Evolutionary conservation across 2,329 filamentous ascomycete species (phyloP).

Genomic region (Aspergillus awamori): DNA sequence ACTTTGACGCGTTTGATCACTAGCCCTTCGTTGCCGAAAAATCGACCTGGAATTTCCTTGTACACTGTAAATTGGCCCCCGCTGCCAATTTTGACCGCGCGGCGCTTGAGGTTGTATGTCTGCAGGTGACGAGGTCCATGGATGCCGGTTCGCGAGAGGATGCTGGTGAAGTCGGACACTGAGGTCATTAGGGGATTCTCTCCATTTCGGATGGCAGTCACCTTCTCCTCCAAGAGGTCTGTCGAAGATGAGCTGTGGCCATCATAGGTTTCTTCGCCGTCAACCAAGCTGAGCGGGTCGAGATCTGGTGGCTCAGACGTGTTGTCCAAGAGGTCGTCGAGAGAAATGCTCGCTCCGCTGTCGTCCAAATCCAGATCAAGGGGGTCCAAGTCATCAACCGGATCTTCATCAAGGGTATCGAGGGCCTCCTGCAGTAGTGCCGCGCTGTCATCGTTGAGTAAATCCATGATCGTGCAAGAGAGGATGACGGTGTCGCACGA

Average conservation of each 20-base stretch:
- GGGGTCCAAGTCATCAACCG: background rate
- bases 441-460: background rate
- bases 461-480: background rate
- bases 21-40: conserved; percentile 23
- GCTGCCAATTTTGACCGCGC: conserved; percentile 29
- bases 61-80: conserved; percentile 34
- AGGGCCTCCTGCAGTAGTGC: background rate
- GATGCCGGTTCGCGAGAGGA: conserved; percentile 32
- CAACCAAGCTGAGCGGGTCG: background rate
- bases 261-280: conserved; percentile 8
- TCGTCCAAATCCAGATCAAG: background rate
- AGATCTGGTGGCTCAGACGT: background rate
- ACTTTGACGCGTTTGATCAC: conserved; percentile 35
- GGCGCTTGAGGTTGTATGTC: conserved; percentile 23
- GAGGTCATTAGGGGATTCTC: conserved; percentile 28
- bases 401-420: background rate
- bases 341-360: background rate
- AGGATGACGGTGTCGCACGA: background rate
- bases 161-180: conserved; percentile 30
- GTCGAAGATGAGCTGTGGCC: conserved; percentile 12
- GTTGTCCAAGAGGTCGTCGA: background rate
- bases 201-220: conserved; percentile 32
- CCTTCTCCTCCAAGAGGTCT: conserved; percentile 27
- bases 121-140: conserved; percentile 29
- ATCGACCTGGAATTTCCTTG: conserved; percentile 16